These are phyloP conservation scores for Leishmania gerbilli DNA, from an alignment of 208 protist genomes.

Conservation along the genomic window DNA sequence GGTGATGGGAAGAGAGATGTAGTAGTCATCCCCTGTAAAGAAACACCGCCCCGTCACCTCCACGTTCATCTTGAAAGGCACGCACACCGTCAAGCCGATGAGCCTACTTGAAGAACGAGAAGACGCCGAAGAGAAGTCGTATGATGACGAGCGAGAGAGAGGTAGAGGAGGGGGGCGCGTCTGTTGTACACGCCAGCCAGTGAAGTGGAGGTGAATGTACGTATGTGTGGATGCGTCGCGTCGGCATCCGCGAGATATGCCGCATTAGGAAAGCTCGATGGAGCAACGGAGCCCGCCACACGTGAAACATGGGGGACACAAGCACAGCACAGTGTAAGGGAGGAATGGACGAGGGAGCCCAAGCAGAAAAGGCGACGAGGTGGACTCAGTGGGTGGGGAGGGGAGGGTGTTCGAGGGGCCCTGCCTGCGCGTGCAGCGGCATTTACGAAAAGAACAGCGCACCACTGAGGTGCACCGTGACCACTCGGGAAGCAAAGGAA, in stretches of 20 bases:
- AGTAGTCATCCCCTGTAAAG: constrained; percentile 19
- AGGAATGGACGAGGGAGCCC: not conserved
- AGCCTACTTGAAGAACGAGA: not conserved
- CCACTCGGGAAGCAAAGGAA: not conserved
- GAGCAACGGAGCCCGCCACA: not conserved
- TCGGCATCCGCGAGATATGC: not conserved
- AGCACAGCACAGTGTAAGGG: no score
- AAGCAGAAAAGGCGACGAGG: not conserved
- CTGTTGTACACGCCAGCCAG: not conserved
- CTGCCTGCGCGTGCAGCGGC: not conserved
- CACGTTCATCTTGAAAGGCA: constrained; percentile 14
- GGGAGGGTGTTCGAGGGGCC: not conserved
- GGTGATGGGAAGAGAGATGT: constrained; percentile 18
- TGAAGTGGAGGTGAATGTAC: not conserved
- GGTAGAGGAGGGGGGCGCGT: not conserved
- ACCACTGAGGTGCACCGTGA: not conserved
- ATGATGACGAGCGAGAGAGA: not conserved
- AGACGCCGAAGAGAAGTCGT: not conserved
- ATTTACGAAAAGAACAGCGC: not conserved
- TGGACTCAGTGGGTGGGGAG: not conserved
- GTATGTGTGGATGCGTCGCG: not conserved
- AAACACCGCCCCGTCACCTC: constrained; percentile 29
- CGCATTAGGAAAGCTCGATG: not conserved
- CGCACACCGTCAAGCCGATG: not conserved
- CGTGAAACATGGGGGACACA: not conserved